These are phyloP conservation scores for Vigna nakashimae DNA, from an alignment of 306 rosid species.

Conservation along the genomic window DNA sequence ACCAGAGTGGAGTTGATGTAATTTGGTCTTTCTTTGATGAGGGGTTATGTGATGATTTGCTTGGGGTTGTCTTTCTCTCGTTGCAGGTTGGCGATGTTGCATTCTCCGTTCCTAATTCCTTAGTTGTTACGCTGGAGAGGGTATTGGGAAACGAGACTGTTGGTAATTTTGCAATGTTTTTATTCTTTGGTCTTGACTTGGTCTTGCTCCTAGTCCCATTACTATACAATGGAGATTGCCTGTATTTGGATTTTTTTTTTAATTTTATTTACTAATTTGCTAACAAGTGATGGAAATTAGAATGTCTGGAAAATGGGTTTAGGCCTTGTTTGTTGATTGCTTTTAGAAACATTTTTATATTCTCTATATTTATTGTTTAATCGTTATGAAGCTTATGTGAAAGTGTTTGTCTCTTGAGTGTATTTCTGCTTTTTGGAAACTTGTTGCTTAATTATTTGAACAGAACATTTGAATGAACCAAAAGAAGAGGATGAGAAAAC, in stretches of 20 bases:
- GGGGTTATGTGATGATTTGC: slow-evolving; percentile 15
- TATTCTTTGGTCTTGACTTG: slow-evolving; percentile 23
- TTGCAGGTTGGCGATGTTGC: slow-evolving; percentile 91
- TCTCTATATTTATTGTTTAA: too few relatives aligned
- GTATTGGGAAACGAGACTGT: slow-evolving; percentile 92
- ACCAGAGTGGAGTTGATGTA: not conserved
- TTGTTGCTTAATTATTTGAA: not conserved
- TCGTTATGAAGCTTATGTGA: not conserved
- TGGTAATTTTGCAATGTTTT: slow-evolving; percentile 69
- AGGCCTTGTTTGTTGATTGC: too few relatives aligned
- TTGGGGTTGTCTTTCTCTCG: not conserved
- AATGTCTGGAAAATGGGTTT: not conserved
- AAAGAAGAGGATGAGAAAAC: not conserved
- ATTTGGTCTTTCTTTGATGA: slow-evolving; percentile 6
- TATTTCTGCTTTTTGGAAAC: too few relatives aligned
- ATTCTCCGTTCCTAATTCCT: slow-evolving; percentile 81
- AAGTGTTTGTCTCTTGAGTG: not conserved
- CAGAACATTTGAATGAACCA: not conserved
- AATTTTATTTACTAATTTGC: not conserved
- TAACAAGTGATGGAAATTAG: not conserved
- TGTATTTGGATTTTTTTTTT: not conserved
- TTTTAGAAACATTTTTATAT: too few relatives aligned
- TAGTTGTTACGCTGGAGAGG: slow-evolving; percentile 93
- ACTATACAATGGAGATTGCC: not conserved
- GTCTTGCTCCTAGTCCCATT: not conserved